Evolutionary conservation across 1,284 basidiomycete species (phyloP).

Genomic region (Hortiboletus rubellus): DNA sequence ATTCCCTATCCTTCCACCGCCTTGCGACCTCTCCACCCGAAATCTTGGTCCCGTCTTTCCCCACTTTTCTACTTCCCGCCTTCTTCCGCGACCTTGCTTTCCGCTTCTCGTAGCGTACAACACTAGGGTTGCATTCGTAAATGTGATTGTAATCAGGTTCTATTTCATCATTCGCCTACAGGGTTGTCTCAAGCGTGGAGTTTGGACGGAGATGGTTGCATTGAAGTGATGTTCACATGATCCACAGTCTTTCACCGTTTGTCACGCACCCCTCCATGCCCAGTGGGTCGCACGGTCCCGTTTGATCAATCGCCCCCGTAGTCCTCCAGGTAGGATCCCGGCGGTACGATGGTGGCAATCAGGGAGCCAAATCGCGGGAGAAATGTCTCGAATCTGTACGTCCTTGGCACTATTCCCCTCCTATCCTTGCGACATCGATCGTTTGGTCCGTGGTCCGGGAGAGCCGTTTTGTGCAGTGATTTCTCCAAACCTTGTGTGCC

Average conservation of each 20-base stretch:
- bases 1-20: slow-evolving; percentile 17
- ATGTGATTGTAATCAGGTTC: slow-evolving; percentile 7
- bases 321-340: neutral
- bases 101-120: slow-evolving; percentile 34
- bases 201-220: slow-evolving; percentile 12
- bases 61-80: slow-evolving; percentile 12
- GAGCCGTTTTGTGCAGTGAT: neutral
- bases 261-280: neutral
- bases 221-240: neutral
- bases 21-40: slow-evolving; percentile 3
- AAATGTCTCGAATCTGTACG: neutral
- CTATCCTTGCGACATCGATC: neutral
- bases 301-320: neutral
- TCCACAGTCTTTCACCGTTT: neutral
- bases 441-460: neutral
- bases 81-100: slow-evolving; percentile 13
- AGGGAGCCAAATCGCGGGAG: neutral
- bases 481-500: neutral
- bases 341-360: slow-evolving; percentile 3
- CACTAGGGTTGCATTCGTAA: slow-evolving; percentile 40
- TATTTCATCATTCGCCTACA: slow-evolving; percentile 7
- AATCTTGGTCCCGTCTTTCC: slow-evolving; percentile 13
- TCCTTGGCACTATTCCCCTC: neutral
- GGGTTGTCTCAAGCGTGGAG: slow-evolving; percentile 7
- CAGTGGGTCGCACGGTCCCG: neutral